These are phyloP conservation scores for Myxozyma monticola DNA, from an alignment of 805 yeast genomes.

Conservation along the genomic window DNA sequence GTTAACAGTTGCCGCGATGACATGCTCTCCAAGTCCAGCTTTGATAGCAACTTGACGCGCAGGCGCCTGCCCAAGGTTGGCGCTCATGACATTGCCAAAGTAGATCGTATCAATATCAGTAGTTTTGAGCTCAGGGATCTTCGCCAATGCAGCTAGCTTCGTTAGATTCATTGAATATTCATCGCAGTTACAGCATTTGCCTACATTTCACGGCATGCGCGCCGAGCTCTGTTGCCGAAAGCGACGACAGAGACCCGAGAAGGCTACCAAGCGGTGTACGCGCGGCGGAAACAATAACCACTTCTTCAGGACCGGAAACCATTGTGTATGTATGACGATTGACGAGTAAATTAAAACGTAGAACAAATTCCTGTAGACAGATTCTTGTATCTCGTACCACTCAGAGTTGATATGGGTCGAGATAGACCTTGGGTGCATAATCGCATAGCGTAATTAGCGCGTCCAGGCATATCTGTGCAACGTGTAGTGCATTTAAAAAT, in stretches of 20 bases:
- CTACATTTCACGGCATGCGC: slow-evolving; percentile 74
- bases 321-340: neutral
- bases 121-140: slow-evolving; percentile 78
- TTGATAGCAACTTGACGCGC: slow-evolving; percentile 93
- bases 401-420: no score
- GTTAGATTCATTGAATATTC: no score
- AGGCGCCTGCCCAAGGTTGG: slow-evolving; percentile 92
- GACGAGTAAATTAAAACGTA: neutral
- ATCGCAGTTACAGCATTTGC: neutral
- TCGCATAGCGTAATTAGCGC: no score
- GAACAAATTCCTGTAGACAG: neutral
- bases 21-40: slow-evolving; percentile 77
- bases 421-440: no score
- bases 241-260: slow-evolving; percentile 77
- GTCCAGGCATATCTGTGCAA: no score
- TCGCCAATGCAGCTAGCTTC: slow-evolving; percentile 71
- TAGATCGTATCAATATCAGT: slow-evolving; percentile 80
- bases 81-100: slow-evolving; percentile 89
- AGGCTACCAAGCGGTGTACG: slow-evolving; percentile 97
- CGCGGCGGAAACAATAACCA: slow-evolving; percentile 85
- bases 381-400: neutral
- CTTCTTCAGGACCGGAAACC: slow-evolving; percentile 40
- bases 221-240: slow-evolving; percentile 82
- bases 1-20: slow-evolving; percentile 86
- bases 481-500: no score